Base-by-base conservation (phyloP, 169 alveolate species). In the Eimeria maxima region DNA sequence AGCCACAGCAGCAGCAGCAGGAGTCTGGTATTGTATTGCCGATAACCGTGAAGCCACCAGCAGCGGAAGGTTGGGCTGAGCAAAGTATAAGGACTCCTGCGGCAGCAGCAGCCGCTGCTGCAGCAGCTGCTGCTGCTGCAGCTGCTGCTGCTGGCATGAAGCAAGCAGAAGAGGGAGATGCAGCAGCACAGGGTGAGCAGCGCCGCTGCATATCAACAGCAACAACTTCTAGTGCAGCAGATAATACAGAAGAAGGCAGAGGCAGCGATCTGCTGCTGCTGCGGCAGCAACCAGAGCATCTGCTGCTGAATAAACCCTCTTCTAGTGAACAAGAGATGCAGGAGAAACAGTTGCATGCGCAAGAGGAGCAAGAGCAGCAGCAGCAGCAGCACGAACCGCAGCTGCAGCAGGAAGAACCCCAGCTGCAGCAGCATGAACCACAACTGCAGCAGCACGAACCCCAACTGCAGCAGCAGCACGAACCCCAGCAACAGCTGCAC, bases 151-250 rank as follows among this genome's bases (percentile, higher is more conserved):
- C 83, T n/a, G 50, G n/a, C 18, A 47, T 47, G 45, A 20, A n/a
- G 33, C 3, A n/a, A 73, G 83, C 83, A n/a, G 83, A 18, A 73
- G 83, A 18, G 24, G 44, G n/a, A 38, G 55, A 18, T 3, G 55
- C 83, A n/a, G 83, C 83, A 13, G 50, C 55, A n/a, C 50, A 18
- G 33, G 45, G 47, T 6, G 83, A n/a, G 83, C 83, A 78, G 57
- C 22, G 88, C 20, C 88, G 88, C 88, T 78, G 88, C 88, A 78
- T 7, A 60, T 78, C 88, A 6, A 78, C 88, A 78, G 88, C 88
- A 45, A 78, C 88, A 10, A 78, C 88, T 38, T 78, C 53, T 18
- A 78, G 88, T 38, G 88, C 88, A 78, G 88, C 88, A 44, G 88
- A 78, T 16, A 60, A 78, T 38, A 24, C 27, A 38, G 88, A 78